Conservation (phyloP, 257 asterid species). For the Rauvolfia tetraphylla region DNA sequence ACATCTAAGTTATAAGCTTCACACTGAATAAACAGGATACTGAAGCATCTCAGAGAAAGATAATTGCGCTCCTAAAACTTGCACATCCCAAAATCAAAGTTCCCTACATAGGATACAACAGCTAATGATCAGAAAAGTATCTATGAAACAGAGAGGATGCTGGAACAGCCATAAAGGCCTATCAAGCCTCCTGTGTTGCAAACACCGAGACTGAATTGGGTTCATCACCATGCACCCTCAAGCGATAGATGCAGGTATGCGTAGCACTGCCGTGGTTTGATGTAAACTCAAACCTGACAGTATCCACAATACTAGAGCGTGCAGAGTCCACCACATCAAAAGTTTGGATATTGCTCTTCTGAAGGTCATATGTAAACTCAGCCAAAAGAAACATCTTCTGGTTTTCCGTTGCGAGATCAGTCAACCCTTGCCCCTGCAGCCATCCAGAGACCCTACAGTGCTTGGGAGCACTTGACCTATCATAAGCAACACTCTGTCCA, state of each 20-base stretch:
- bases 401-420: slow-evolving; percentile 24
- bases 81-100: not conserved
- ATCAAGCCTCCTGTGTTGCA: slow-evolving; percentile 43
- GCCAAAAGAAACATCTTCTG: slow-evolving; percentile 49
- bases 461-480: slow-evolving; percentile 94
- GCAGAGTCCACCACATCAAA: slow-evolving; percentile 49
- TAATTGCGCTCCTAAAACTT: not conserved
- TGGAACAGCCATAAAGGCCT: slow-evolving; percentile 11
- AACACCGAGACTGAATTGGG: slow-evolving; percentile 36
- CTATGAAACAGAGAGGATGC: not conserved
- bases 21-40: not conserved
- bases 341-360: slow-evolving; percentile 75
- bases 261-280: slow-evolving; percentile 77
- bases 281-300: slow-evolving; percentile 63
- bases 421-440: slow-evolving; percentile 38
- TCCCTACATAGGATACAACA: not conserved
- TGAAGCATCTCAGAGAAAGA: not conserved
- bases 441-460: slow-evolving; percentile 82
- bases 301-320: slow-evolving; percentile 45
- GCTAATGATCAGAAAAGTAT: not conserved
- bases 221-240: slow-evolving; percentile 82
- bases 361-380: slow-evolving; percentile 73
- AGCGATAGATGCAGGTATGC: slow-evolving; percentile 83
- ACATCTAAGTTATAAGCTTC: not conserved
- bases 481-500: slow-evolving; percentile 83